phyloP scores from a whole-genome alignment of 73 alveolate genomes.

The Paramecium octaurelia region DNA sequence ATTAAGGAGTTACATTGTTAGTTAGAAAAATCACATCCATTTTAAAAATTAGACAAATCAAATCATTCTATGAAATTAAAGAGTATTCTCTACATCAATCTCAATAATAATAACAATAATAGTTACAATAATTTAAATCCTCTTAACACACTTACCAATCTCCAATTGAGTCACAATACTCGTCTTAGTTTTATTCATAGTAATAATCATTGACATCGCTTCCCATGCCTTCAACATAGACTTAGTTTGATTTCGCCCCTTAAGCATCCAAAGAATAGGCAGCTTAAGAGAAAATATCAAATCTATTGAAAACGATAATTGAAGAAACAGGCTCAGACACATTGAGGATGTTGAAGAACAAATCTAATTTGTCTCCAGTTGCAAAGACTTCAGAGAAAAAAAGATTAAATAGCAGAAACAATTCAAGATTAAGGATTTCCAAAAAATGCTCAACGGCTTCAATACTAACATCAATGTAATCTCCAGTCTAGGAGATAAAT shows the following conservation, averaged over 20 bases:
- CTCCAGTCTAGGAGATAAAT: constrained; percentile 39
- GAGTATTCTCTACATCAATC: not conserved
- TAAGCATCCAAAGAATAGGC: not conserved
- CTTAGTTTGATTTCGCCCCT: not conserved
- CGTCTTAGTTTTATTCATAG: not conserved
- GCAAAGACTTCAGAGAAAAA: not conserved
- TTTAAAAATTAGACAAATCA: not conserved
- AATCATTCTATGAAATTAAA: constrained; percentile 8
- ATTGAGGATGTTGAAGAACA: not conserved
- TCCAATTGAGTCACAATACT: not conserved
- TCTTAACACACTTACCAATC: not conserved
- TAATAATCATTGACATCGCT: not conserved
- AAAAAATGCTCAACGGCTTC: not conserved
- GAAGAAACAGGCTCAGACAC: constrained; percentile 53
- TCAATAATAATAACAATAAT: not conserved
- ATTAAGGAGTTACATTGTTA: constrained; percentile 25
- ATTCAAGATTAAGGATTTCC: not conserved
- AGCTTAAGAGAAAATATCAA: not conserved
- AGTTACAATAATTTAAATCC: not conserved
- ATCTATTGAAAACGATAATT: not conserved
- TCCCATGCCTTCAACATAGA: not conserved
- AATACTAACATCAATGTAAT: not conserved
- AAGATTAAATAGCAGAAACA: not conserved
- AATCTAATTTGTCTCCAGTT: not conserved
- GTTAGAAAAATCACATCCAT: not conserved